phyloP scores from a whole-genome alignment of 2,329 filamentous ascomycete species.

The Neofusicoccum cordaticola region DNA sequence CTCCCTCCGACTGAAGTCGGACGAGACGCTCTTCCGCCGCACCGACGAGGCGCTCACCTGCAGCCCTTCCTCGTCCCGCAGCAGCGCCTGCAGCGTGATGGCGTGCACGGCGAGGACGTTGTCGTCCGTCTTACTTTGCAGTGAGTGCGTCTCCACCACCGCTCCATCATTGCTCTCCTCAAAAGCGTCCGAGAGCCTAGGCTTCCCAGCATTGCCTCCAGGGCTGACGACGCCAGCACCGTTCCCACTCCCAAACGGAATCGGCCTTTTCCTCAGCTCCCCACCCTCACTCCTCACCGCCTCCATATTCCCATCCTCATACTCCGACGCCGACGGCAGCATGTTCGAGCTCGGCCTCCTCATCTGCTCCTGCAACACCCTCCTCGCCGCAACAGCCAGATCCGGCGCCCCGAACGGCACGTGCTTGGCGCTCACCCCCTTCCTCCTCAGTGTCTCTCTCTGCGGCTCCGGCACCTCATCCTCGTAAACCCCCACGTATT shows the following conservation, averaged over 20 bases:
- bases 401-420: slow-evolving; percentile 1
- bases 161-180: background rate
- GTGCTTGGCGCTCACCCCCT: background rate
- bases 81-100: slow-evolving; percentile 19
- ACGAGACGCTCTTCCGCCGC: slow-evolving; percentile 6
- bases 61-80: slow-evolving; percentile 13
- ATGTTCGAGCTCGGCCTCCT: background rate
- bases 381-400: slow-evolving; percentile 2
- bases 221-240: background rate
- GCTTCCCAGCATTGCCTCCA: background rate
- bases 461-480: background rate
- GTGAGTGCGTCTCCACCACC: background rate
- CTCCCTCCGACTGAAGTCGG: background rate
- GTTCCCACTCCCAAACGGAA: background rate
- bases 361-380: background rate
- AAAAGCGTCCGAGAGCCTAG: background rate
- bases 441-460: background rate
- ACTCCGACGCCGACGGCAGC: background rate
- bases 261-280: too few species aligned
- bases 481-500: too few species aligned
- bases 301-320: background rate
- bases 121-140: slow-evolving; percentile 8
- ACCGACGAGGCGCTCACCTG: slow-evolving; percentile 3
- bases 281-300: background rate
- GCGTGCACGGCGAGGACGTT: slow-evolving; percentile 18